phyloP scores from a whole-genome alignment of 1,284 basidiomycete genomes.

The Ceraceosorus bombacis region DNA sequence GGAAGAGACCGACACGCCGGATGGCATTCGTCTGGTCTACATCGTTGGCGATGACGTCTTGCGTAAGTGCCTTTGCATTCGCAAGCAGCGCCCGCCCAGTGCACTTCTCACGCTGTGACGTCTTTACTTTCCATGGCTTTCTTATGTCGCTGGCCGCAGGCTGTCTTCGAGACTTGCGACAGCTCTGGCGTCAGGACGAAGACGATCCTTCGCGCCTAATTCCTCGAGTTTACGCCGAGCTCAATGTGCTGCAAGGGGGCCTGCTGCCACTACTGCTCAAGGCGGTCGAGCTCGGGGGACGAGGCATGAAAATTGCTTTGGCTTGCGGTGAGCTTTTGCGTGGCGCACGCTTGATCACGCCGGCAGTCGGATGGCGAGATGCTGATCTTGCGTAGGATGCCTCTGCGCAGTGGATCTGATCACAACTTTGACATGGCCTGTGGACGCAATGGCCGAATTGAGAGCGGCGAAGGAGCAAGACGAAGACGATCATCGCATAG shows the following conservation, averaged over 20 bases:
- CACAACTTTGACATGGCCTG: slow-evolving; percentile 46
- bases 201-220: slow-evolving; percentile 39
- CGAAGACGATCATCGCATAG: slow-evolving; percentile 28
- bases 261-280: slow-evolving; percentile 45
- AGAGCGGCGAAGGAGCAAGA: slow-evolving; percentile 34
- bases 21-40: slow-evolving; percentile 20
- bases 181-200: slow-evolving; percentile 44
- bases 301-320: slow-evolving; percentile 38
- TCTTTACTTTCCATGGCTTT: too few species aligned
- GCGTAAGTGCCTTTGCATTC: slow-evolving; percentile 11
- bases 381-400: background rate
- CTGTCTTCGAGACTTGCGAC: slow-evolving; percentile 41
- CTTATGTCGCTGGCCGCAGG: slow-evolving; percentile 6
- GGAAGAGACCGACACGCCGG: slow-evolving; percentile 30
- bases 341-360: background rate
- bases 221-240: slow-evolving; percentile 40
- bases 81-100: background rate
- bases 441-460: slow-evolving; percentile 39
- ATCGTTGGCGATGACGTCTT: slow-evolving; percentile 40
- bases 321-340: slow-evolving; percentile 25
- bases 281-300: slow-evolving; percentile 32
- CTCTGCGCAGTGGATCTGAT: slow-evolving; percentile 36
- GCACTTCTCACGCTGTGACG: background rate
- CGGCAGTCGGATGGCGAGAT: background rate
- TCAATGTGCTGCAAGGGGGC: slow-evolving; percentile 41